Evolutionary conservation across 441 rosid genomes (phyloP).

Genomic region (Dalechampia spathulata): DNA sequence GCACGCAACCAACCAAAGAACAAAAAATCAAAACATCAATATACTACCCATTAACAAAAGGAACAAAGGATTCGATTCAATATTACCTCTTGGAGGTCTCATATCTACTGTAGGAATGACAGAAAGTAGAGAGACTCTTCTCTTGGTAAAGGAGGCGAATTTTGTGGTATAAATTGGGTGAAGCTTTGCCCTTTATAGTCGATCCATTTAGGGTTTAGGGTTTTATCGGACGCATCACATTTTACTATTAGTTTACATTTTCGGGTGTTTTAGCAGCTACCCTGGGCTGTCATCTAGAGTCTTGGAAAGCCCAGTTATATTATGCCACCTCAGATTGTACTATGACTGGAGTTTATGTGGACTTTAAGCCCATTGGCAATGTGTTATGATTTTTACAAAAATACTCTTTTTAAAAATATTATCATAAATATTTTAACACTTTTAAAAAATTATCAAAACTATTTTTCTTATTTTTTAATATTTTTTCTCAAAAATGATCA

Average conservation of each 20-base stretch:
- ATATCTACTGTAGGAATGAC: neutral
- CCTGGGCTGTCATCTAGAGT: neutral
- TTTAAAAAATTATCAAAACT: no score
- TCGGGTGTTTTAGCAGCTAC: neutral
- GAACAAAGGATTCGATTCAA: neutral
- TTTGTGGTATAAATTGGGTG: no score
- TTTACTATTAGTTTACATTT: neutral
- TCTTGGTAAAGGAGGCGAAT: no score
- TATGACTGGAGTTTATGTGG: no score
- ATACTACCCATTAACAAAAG: neutral
- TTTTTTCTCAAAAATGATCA: no score
- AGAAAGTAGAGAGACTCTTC: no score
- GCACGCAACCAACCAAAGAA: slow-evolving; percentile 9
- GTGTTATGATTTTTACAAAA: no score
- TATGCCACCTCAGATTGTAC: neutral
- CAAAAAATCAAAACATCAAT: neutral
- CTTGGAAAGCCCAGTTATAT: neutral
- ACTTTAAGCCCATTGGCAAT: no score
- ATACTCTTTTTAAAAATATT: no score
- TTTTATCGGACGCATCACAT: no score
- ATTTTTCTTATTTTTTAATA: no score
- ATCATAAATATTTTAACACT: no score
- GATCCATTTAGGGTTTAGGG: slow-evolving; percentile 9
- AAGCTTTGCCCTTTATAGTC: neutral
- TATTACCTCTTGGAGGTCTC: slow-evolving; percentile 41